Evolutionary conservation across 768 basidiomycete species (phyloP), one percentile per base, ranked within the genome.

Genomic region (Psilocybe subaeruginosa): DNA sequence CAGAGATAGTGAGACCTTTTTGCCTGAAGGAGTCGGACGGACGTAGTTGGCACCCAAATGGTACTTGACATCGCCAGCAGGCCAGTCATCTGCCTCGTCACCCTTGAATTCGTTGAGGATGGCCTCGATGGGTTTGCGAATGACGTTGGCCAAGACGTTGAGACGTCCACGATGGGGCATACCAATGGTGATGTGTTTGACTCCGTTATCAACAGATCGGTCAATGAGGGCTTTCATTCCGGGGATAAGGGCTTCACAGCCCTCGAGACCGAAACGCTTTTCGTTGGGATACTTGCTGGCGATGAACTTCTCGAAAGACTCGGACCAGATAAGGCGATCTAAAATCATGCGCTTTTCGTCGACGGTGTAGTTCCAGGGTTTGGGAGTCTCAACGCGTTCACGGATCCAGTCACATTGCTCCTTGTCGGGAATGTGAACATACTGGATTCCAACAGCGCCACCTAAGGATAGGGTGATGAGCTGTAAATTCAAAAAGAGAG

Each of bases 181-280:
- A 69, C 97, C 97, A 52, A 99, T 94, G 55, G 95, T 97, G 74
- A 99, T 90, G 70, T 94, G 87, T 77, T 97, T 97, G 68, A 97
- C 90, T 54, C 97, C 97, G 65, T 91, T 83, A 67, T 99, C 97
- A 66, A 99, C 97, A 17, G 96, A 97, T 64, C 95, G 91, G 75
- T 99, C 97, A 64, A 99, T 97, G 72, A 99, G 88, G 1, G 97
- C 97, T 79, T 99, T 99, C 97, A 99, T 99, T 56, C 97, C 97
- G 30, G 97, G 97, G 68, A 99, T 91, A 67, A 99, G 89, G 30
- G 94, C 86, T 77, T 99, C 97, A 76, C 95, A 97, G 58, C 97
- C 97, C 76, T 99, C 97, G 46, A 99, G 85, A 75, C 97, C 97
- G 76, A 99, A 99, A 50, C 97, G 91, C 78, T 99, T 99, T 82